These are phyloP conservation scores for Apium graveolens DNA, from an alignment of 129 eudicot genomes.

Conservation along the genomic window DNA sequence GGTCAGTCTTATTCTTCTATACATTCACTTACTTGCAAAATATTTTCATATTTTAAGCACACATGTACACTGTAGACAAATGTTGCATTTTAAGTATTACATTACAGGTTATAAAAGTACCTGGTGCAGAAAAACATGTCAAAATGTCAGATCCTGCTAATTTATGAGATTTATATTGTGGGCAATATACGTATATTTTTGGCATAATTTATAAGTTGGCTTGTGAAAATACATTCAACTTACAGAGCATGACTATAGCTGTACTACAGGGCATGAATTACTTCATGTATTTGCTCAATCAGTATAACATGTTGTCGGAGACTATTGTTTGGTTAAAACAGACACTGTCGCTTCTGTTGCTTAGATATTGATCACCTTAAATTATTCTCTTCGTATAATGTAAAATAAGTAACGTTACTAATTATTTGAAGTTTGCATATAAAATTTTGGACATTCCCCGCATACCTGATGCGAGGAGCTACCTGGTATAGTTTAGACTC, in stretches of 20 bases:
- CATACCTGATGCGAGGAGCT: background rate
- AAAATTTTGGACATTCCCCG: background rate
- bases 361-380: background rate
- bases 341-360: background rate
- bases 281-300: background rate
- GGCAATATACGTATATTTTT: no score
- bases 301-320: background rate
- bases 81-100: background rate
- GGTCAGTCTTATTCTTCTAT: constrained; percentile 35
- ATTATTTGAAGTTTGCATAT: background rate
- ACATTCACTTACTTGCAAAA: background rate
- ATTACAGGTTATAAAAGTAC: background rate
- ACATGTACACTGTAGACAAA: background rate
- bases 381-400: background rate
- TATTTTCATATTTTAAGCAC: background rate
- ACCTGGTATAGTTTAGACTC: no score
- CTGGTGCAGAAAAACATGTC: background rate
- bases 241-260: background rate
- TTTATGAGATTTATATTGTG: background rate
- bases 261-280: background rate
- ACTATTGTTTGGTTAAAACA: background rate
- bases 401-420: background rate
- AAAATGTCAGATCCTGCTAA: background rate
- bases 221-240: background rate
- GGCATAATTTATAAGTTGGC: background rate